Evolutionary conservation across 1,284 basidiomycete species (phyloP), one percentile per base, ranked within the genome.

Genomic region (Ceratobasidium sp.): DNA sequence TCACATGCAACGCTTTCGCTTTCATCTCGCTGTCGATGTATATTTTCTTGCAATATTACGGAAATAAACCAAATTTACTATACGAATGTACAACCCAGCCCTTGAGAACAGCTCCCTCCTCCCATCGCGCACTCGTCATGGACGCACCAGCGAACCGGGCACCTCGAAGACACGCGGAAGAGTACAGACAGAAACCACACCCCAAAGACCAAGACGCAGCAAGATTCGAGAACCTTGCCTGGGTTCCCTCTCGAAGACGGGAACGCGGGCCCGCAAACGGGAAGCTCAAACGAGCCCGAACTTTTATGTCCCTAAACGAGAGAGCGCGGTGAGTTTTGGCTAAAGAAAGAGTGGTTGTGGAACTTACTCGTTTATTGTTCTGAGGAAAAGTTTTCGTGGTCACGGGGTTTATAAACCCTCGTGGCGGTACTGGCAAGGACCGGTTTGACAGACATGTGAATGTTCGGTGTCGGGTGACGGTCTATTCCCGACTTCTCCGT

Each of bases 281-380:
- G 24, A 69, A 69, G 66, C 66, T 69, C 66, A 69, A 57, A 69
- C 66, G 66, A 69, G 92, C 87, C 91, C 92, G 92, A 93, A 93
- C 92, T 93, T 92, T 91, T 88, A 82, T 89, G 92, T 93, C 91
- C 89, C 87, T 91, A 86, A 75, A 63, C 64, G 19, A 27, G 59
- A 53, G 45, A 36, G 27, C 24, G 17, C 2, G 83, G 85, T 85
- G 24, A 51, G 45, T 22, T 62, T 45, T 51, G 9, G 31, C 36
- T 11, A 31, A 4, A 45, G 24, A 75, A 22, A 47, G 19, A 67
- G 31, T n/a, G 9, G 7, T 11, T 9, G 17, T 17, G 9, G 47
- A 17, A 74, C 75, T 71, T 54, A 76, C 75, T 66, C 73, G 51
- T 75, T 75, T 71, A 62, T 59, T 64, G 67, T 76, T 75, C 74